These are phyloP conservation scores for Coffea humblotiana DNA, from an alignment of 305 asterid species.

Conservation along the genomic window DNA sequence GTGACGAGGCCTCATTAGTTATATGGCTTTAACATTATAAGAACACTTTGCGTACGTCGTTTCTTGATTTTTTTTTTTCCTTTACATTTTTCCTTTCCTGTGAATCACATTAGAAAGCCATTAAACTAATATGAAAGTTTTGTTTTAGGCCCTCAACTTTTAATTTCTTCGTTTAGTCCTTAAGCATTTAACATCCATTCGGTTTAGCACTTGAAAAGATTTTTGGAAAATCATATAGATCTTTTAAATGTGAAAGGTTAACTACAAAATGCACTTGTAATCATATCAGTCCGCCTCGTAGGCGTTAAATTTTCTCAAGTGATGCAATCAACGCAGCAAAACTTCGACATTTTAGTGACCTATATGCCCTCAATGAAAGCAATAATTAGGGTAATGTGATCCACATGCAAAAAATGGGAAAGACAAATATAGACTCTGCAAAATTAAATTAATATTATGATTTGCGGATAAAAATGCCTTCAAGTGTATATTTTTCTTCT, in stretches of 20 bases:
- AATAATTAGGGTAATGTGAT: too few species aligned
- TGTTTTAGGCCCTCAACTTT: not conserved
- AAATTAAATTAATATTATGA: too few species aligned
- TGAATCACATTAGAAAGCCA: not conserved
- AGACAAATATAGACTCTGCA: too few species aligned
- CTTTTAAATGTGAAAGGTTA: not conserved
- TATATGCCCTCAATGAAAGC: not conserved
- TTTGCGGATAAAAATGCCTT: too few species aligned
- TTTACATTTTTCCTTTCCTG: too few species aligned
- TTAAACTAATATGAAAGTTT: not conserved
- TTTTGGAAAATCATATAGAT: not conserved
- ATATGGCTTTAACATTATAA: not conserved
- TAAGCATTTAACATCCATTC: not conserved
- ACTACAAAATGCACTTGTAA: too few species aligned
- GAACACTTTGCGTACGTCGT: not conserved
- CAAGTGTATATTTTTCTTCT: too few species aligned
- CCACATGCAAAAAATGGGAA: too few species aligned
- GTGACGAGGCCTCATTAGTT: not conserved
- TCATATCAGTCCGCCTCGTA: too few species aligned
- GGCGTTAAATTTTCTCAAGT: too few species aligned
- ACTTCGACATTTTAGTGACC: not conserved
- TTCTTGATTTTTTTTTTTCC: not conserved
- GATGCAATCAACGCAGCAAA: too few species aligned
- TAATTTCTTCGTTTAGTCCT: not conserved
- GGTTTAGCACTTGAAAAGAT: not conserved